phyloP scores from a whole-genome alignment of 2,329 filamentous ascomycete genomes.

The Pseudogymnoascus sp. region DNA sequence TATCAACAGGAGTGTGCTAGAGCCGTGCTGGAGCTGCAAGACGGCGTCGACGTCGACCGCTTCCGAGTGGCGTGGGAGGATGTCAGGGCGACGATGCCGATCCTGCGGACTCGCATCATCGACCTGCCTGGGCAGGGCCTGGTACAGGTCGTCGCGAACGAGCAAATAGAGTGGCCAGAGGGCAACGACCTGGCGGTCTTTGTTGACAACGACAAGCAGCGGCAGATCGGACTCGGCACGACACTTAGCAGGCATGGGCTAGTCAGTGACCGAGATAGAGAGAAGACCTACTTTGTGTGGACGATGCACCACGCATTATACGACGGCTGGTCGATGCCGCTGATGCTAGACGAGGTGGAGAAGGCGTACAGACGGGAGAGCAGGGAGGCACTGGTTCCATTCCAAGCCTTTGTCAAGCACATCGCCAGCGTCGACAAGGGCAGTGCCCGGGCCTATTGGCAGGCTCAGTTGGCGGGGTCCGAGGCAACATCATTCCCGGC shows the following conservation, averaged over 20 bases:
- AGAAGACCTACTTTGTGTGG: not conserved
- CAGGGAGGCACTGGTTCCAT: not conserved
- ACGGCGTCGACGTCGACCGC: not conserved
- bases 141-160: not conserved
- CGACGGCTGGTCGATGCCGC: slow-evolving; percentile 53
- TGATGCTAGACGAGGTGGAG: not conserved
- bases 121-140: slow-evolving; percentile 19
- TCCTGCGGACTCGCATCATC: slow-evolving; percentile 29
- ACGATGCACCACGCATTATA: slow-evolving; percentile 51
- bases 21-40: slow-evolving; percentile 8
- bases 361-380: not conserved
- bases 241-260: not conserved
- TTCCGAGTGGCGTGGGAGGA: slow-evolving; percentile 11
- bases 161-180: not conserved
- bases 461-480: not conserved
- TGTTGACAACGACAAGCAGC: not conserved
- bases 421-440: too few species aligned
- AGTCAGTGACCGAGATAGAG: not conserved
- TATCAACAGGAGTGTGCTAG: slow-evolving; percentile 25
- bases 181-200: not conserved
- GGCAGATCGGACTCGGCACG: not conserved
- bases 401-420: not conserved
- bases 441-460: too few species aligned
- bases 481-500: slow-evolving; percentile 1
- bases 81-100: slow-evolving; percentile 8